Evolutionary conservation across 306 rosid species (phyloP).

Genomic region (Sophora flavescens): DNA sequence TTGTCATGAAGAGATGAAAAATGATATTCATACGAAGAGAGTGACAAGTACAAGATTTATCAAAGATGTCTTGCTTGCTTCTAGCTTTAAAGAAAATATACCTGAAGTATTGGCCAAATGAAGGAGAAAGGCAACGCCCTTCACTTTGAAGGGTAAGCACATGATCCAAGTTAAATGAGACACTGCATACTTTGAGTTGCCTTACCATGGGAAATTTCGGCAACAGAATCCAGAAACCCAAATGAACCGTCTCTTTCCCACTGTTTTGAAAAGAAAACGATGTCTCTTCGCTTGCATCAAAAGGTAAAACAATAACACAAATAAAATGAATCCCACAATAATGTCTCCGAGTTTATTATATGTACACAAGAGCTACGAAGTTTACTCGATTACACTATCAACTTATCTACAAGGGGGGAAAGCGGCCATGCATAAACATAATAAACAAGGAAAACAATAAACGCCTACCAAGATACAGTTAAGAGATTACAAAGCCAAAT

Average conservation of each 20-base stretch:
- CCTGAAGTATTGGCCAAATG: too few relatives aligned
- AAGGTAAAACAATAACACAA: background rate
- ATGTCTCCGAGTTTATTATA: conserved; percentile 24
- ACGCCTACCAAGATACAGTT: conserved; percentile 30
- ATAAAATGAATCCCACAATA: conserved; percentile 2
- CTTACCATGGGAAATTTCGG: conserved; percentile 6
- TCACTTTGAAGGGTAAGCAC: background rate
- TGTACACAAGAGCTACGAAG: conserved; percentile 40
- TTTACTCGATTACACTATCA: conserved; percentile 41
- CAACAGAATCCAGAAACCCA: background rate
- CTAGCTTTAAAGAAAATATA: too few relatives aligned
- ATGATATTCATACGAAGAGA: too few relatives aligned
- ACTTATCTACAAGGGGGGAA: conserved; percentile 35
- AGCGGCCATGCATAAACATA: conserved; percentile 38
- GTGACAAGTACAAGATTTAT: too few relatives aligned
- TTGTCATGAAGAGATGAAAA: too few relatives aligned
- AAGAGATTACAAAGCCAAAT: conserved; percentile 40
- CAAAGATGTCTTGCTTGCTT: too few relatives aligned
- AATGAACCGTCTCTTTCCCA: background rate
- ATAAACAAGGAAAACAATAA: conserved; percentile 32
- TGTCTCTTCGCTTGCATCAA: conserved; percentile 7
- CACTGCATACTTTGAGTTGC: background rate
- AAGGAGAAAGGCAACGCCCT: too few relatives aligned
- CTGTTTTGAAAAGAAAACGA: background rate
- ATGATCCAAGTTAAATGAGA: background rate